Percentiles rank a stretch among this genome's conserved stretches.
Conservation (phyloP, 345 rosid species). For the Moricandia moricandioides region DNA sequence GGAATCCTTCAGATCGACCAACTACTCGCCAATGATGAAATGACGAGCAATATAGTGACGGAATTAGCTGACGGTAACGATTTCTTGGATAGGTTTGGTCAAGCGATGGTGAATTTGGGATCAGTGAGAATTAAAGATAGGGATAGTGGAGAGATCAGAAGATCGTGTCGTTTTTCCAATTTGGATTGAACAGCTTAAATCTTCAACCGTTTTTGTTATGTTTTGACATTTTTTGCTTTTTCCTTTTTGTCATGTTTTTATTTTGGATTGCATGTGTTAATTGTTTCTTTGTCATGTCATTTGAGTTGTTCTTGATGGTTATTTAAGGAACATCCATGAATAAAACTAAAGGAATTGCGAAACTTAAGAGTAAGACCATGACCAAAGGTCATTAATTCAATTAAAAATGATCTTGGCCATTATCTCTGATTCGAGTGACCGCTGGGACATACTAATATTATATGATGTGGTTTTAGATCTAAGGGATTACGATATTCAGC, state of each 20-base stretch:
- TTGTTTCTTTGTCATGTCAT: background rate
- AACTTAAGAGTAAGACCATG: no score
- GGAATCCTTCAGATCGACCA: slow-evolving; percentile 61
- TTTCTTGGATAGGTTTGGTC: slow-evolving; percentile 45
- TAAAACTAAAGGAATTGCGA: no score
- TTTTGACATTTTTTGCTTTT: background rate
- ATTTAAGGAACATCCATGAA: background rate
- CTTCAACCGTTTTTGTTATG: background rate
- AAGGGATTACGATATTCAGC: no score
- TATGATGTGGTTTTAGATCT: no score
- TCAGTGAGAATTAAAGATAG: slow-evolving; percentile 21
- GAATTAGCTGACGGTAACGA: slow-evolving; percentile 31
- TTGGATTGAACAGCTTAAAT: background rate
- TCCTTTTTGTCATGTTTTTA: background rate
- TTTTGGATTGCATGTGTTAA: background rate
- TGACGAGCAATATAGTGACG: slow-evolving; percentile 37
- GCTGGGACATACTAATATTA: no score
- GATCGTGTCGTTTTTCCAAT: slow-evolving; percentile 46
- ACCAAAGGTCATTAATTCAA: no score
- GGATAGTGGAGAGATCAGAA: slow-evolving; percentile 47
- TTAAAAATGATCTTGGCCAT: no score
- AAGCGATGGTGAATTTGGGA: slow-evolving; percentile 62
- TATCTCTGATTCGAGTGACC: no score
- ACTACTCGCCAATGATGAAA: slow-evolving; percentile 35
- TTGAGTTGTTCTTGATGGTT: background rate